A percentile compares a stretch with the other conserved stretches of the same genome.
Evolutionary conservation across 306 rosid species (phyloP).

Genomic region (Trifolium dubium): DNA sequence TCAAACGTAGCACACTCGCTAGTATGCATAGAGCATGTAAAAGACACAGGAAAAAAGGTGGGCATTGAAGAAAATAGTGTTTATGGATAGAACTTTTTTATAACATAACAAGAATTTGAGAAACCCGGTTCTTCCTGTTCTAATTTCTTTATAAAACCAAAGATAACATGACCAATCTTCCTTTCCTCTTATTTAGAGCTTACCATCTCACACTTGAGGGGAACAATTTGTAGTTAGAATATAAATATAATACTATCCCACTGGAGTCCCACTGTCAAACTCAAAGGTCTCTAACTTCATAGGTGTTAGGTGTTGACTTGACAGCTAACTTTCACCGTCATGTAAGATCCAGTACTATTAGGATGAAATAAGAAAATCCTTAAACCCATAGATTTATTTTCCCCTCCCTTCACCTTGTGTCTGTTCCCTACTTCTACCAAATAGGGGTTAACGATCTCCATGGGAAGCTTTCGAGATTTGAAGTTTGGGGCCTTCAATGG

Average conservation of each 20-base stretch:
- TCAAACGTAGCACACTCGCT: not conserved
- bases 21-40: not conserved
- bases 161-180: not conserved
- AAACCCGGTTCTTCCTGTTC: not conserved
- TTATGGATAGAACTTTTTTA: not conserved
- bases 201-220: not conserved
- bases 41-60: not conserved
- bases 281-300: not conserved
- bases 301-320: slow-evolving; percentile 8
- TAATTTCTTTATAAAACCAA: not conserved
- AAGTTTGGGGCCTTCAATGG: not conserved
- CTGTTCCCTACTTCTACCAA: not conserved
- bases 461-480: not conserved
- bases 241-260: not conserved
- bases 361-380: not conserved
- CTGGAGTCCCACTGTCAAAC: not conserved
- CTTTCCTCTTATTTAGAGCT: not conserved
- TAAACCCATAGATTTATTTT: not conserved
- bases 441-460: not conserved
- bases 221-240: slow-evolving; percentile 2
- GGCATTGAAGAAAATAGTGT: not conserved
- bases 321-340: not conserved
- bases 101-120: not conserved
- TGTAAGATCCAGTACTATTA: not conserved
- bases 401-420: not conserved